Conservation (phyloP, 179 eudicot genomes). For the Nepenthes alata region DNA sequence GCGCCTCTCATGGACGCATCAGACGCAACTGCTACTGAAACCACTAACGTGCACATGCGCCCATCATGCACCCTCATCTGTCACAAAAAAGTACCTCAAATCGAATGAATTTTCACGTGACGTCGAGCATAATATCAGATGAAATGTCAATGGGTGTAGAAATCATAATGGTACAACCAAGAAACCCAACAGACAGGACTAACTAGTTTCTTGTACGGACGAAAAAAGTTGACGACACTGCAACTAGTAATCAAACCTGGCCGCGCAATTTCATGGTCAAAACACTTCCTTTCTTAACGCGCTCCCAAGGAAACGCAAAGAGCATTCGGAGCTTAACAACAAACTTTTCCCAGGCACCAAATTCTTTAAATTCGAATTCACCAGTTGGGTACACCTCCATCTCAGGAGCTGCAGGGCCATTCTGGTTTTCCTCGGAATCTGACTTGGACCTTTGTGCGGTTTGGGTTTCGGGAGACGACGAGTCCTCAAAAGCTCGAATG, state of each 20-base stretch:
- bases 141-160: no score
- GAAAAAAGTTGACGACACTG: background rate
- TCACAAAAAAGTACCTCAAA: background rate
- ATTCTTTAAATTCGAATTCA: slow-evolving; percentile 51
- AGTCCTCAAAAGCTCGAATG: slow-evolving; percentile 28
- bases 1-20: no score
- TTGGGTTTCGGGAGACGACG: slow-evolving; percentile 12
- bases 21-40: no score
- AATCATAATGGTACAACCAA: no score
- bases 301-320: slow-evolving; percentile 72
- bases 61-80: no score
- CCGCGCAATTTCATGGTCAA: slow-evolving; percentile 78
- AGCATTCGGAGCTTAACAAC: slow-evolving; percentile 65
- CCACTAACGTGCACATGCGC: no score
- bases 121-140: background rate
- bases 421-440: slow-evolving; percentile 11
- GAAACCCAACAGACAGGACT: no score
- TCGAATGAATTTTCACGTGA: background rate
- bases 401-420: slow-evolving; percentile 13
- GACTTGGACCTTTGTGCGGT: slow-evolving; percentile 5
- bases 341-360: slow-evolving; percentile 50
- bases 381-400: slow-evolving; percentile 54
- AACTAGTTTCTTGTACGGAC: background rate
- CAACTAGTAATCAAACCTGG: slow-evolving; percentile 35
- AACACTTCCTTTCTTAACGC: slow-evolving; percentile 75